These are phyloP conservation scores for Nymphaea thermarum DNA, from an alignment of 164 flowering plant genomes.

Conservation along the genomic window DNA sequence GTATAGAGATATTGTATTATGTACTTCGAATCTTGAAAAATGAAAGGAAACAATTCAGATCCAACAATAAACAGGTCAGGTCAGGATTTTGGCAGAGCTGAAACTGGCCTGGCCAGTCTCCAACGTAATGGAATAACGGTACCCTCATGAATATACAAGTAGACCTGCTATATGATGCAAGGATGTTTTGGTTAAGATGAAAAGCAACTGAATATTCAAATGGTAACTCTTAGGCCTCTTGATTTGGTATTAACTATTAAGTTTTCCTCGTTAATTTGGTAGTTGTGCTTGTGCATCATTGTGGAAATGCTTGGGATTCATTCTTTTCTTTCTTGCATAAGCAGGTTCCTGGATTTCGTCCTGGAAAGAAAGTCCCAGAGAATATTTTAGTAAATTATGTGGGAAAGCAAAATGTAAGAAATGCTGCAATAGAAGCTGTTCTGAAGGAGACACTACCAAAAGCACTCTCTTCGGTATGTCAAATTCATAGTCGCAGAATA, in stretches of 20 bases:
- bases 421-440: conserved; percentile 69
- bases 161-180: neutral
- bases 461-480: conserved; percentile 74
- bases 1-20: no score
- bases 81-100: no score
- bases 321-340: conserved; percentile 2
- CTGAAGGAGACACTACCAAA: conserved; percentile 89
- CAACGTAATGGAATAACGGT: no score
- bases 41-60: no score
- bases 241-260: no score
- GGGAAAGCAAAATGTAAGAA: conserved; percentile 49
- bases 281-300: neutral
- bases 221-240: no score
- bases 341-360: conserved; percentile 95
- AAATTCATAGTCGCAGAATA: neutral
- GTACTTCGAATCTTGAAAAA: no score
- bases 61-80: no score
- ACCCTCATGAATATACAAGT: no score
- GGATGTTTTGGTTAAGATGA: neutral
- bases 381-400: conserved; percentile 47
- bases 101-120: no score
- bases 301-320: neutral
- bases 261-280: neutral
- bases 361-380: conserved; percentile 81
- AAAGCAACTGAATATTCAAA: neutral